Evolutionary conservation across 805 yeast species (phyloP), one percentile per base, ranked within the genome.

Genomic region (Candida insectorum): DNA sequence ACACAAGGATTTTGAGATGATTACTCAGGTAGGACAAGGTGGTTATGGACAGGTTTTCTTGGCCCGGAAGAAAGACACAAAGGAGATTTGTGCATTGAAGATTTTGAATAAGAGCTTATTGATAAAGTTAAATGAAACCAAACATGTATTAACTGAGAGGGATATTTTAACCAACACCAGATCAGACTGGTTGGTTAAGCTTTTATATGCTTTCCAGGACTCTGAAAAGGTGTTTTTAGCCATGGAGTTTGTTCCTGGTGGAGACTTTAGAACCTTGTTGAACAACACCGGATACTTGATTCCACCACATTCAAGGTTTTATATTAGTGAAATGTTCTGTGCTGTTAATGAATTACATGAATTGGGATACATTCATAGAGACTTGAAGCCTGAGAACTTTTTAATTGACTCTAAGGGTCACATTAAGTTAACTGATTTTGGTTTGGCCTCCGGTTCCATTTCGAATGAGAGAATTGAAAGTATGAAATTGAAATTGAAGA

Each of bases 241-340:
- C 2, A 93, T 93, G 99, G 98, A 93, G 58, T 93, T 85, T 59
- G 98, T 93, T n/a, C 97, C 99, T 6, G 99, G 99, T 39, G 99
- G 99, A 34, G 99, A 93, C 56, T 93, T 86, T 67, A 80, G 99
- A 54, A 93, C 98, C 0, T 65, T 93, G 40, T 74, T 93, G 44
- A 89, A 88, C 58, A 91, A 89, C 56, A 91, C 97, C 5, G 96
- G 96, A 22, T 85, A 84, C 37, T 67, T 93, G 47, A 85, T 86
- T 40, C 95, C 97, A 2, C 88, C 94, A 3, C 98, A 93, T 54
- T 95, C 97, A 0, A 75, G 97, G 39, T 93, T 93, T 63, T 93
- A 93, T 57, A 76, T 93, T 44, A 79, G 91, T 42, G 97, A 93
- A 61, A 93, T 93, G 99, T 91, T 93, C 60, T 81, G 88, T 28